These are phyloP conservation scores for Recurvomyces mirabilis DNA, from an alignment of 495 filamentous ascomycete species.

Conservation along the genomic window DNA sequence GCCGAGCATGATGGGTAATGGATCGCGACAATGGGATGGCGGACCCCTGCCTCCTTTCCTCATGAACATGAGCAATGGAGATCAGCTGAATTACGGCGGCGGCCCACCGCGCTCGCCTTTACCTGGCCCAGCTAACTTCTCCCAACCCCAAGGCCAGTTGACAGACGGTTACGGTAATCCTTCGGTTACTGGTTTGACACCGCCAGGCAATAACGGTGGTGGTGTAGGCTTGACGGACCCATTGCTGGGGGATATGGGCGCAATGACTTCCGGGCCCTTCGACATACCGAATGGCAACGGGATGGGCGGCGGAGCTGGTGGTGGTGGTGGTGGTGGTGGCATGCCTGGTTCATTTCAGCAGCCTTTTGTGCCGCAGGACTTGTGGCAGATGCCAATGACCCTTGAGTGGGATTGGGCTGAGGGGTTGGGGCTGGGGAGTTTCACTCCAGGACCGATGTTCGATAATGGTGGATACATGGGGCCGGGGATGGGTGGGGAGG, in stretches of 20 bases:
- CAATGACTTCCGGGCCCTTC: neutral
- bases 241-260: constrained; percentile 5
- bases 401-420: constrained; percentile 99
- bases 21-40: too few relatives aligned
- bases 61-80: neutral
- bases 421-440: constrained; percentile 18
- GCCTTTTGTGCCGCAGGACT: constrained; percentile 88
- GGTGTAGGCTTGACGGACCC: too few relatives aligned
- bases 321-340: neutral
- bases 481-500: neutral
- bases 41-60: too few relatives aligned
- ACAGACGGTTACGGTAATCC: constrained; percentile 3
- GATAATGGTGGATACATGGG: constrained; percentile 2
- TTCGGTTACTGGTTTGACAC: neutral
- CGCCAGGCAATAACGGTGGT: neutral
- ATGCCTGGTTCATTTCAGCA: constrained; percentile 53
- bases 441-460: constrained; percentile 13
- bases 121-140: neutral
- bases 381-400: constrained; percentile 94
- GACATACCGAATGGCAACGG: neutral
- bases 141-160: neutral
- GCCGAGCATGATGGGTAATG: neutral
- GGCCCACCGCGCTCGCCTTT: neutral
- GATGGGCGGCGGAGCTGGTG: neutral
- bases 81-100: neutral